Evolutionary conservation across 2,329 filamentous ascomycete species (phyloP).

Genomic region (Remersonia thermophila): DNA sequence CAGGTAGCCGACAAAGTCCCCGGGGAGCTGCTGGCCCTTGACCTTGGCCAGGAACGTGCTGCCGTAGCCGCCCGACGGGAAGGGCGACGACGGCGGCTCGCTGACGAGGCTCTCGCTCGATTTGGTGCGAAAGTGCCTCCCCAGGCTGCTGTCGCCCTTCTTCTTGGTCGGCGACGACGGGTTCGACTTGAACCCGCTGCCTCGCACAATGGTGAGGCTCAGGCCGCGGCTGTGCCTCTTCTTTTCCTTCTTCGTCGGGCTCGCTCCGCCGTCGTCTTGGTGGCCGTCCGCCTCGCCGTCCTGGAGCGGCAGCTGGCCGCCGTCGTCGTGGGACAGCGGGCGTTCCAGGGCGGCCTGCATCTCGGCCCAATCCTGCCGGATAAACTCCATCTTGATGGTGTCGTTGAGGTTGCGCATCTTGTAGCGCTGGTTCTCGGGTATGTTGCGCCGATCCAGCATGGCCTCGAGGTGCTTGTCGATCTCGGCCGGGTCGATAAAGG

Average conservation of each 20-base stretch:
- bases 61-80: conserved; percentile 24
- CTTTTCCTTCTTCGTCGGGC: conserved; percentile 34
- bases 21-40: conserved; percentile 61
- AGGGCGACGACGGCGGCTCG: conserved; percentile 42
- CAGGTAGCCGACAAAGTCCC: conserved; percentile 78
- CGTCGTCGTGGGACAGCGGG: conserved; percentile 33
- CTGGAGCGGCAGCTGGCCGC: conserved; percentile 18
- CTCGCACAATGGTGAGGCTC: conserved; percentile 66
- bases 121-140: conserved; percentile 56
- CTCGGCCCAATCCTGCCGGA: conserved; percentile 74
- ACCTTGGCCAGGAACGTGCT: conserved; percentile 51
- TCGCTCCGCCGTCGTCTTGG: conserved; percentile 28
- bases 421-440: conserved; percentile 83
- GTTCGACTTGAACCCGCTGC: conserved; percentile 43
- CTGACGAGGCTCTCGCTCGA: conserved; percentile 58
- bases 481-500: conserved; percentile 38
- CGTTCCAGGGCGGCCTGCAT: conserved; percentile 38
- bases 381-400: conserved; percentile 90
- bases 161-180: conserved; percentile 54
- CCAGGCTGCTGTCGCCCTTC: conserved; percentile 50
- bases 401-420: conserved; percentile 86
- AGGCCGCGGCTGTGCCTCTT: conserved; percentile 53
- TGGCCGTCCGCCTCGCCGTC: conserved; percentile 25
- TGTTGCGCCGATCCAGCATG: conserved; percentile 74
- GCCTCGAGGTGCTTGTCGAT: conserved; percentile 48